phyloP scores from a whole-genome alignment of 148 eudicot genomes.

The Nepenthes gracilis region DNA sequence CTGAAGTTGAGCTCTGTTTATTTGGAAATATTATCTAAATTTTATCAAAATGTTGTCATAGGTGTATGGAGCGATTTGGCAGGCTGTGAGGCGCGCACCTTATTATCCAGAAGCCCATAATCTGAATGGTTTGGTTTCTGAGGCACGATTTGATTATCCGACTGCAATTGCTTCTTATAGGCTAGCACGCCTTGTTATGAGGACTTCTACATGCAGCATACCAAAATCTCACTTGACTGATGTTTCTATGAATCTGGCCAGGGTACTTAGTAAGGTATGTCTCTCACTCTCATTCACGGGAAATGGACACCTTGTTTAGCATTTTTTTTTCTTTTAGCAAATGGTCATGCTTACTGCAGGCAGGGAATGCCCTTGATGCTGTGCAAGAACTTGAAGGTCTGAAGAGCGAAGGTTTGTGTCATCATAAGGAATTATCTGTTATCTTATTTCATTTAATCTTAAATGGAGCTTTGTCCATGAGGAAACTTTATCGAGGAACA shows the following conservation, averaged over 20 bases:
- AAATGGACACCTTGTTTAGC: background rate
- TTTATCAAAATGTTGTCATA: slow-evolving; percentile 11
- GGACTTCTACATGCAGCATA: slow-evolving; percentile 20
- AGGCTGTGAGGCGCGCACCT: slow-evolving; percentile 86
- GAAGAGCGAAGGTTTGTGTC: slow-evolving; percentile 52
- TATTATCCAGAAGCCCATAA: slow-evolving; percentile 80
- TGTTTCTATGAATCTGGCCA: slow-evolving; percentile 75
- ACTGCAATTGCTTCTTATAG: slow-evolving; percentile 66
- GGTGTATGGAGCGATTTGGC: slow-evolving; percentile 84
- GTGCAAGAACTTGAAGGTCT: slow-evolving; percentile 54
- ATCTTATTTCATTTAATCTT: background rate
- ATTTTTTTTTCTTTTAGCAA: background rate
- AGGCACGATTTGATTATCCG: slow-evolving; percentile 60
- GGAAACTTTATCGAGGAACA: background rate
- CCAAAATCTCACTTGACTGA: slow-evolving; percentile 34
- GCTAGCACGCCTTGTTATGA: slow-evolving; percentile 58
- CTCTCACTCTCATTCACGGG: background rate
- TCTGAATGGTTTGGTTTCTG: slow-evolving; percentile 70
- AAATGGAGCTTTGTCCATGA: background rate
- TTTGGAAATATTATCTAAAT: background rate
- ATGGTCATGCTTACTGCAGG: slow-evolving; percentile 37
- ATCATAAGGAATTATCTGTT: background rate
- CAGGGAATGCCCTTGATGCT: slow-evolving; percentile 59
- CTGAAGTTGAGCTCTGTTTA: background rate
- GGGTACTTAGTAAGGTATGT: slow-evolving; percentile 66